These are phyloP conservation scores for Lantana camara DNA, from an alignment of 257 asterid genomes.

Conservation along the genomic window DNA sequence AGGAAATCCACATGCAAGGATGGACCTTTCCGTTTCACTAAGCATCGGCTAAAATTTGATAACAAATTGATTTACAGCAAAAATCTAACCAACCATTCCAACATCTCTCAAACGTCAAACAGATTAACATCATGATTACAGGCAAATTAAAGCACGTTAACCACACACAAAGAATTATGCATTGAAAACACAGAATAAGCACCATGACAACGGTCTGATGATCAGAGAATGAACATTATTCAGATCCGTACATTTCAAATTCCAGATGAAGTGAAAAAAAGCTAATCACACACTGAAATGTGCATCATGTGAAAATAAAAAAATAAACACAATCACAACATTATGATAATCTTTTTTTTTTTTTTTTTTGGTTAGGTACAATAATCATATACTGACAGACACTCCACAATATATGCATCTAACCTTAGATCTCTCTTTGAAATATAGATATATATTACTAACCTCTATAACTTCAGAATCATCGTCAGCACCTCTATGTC, in stretches of 20 bases:
- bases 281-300: not conserved
- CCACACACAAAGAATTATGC: slow-evolving; percentile 8
- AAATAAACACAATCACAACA: not conserved
- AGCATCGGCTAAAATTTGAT: not conserved
- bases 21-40: slow-evolving; percentile 1
- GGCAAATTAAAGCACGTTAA: too few relatives aligned
- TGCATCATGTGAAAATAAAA: slow-evolving; percentile 7
- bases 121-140: not conserved
- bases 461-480: too few relatives aligned
- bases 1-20: not conserved
- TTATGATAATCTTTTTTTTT: not conserved
- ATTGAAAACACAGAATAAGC: slow-evolving; percentile 6
- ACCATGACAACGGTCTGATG: not conserved
- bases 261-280: too few relatives aligned
- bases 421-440: too few relatives aligned
- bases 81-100: not conserved
- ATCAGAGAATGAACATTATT: not conserved
- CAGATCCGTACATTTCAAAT: too few relatives aligned
- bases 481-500: too few relatives aligned
- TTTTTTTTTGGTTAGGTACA: too few relatives aligned
- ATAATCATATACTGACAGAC: slow-evolving; percentile 29
- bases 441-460: too few relatives aligned
- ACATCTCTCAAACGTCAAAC: slow-evolving; percentile 2
- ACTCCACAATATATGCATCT: too few relatives aligned
- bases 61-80: slow-evolving; percentile 3